A percentile compares a stretch with the other conserved stretches of the same genome.
These are phyloP conservation scores for Macrophomina phaseolina DNA, from an alignment of 2,329 filamentous ascomycete species.

Conservation along the genomic window DNA sequence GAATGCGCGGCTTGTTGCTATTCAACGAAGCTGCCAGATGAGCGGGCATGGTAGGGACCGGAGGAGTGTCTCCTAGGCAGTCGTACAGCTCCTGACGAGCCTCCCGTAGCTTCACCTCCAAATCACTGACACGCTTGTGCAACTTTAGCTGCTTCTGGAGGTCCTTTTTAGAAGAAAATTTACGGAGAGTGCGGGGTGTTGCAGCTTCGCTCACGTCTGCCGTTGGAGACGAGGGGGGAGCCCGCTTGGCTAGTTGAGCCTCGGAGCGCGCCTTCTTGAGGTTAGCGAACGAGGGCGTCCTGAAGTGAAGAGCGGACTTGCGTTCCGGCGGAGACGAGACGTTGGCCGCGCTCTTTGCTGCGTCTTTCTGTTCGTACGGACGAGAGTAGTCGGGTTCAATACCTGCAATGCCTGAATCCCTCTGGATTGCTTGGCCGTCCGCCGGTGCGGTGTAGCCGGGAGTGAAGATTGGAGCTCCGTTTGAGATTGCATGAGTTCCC, in stretches of 20 bases:
- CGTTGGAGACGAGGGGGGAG: conserved; percentile 14
- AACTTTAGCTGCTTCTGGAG: conserved; percentile 63
- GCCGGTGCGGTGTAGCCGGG: conserved; percentile 25
- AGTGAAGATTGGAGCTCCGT: conserved; percentile 21
- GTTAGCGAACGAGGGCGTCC: conserved; percentile 26
- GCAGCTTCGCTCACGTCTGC: conserved; percentile 16
- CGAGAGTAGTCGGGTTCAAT: conserved; percentile 18
- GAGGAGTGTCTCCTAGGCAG: conserved; percentile 46
- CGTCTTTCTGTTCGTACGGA: conserved; percentile 24
- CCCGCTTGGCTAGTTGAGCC: conserved; percentile 29
- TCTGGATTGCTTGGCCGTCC: conserved; percentile 11
- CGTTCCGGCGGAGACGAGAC: conserved; percentile 24
- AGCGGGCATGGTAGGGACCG: conserved; percentile 44
- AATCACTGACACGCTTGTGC: conserved; percentile 64
- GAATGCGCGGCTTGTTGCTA: conserved; percentile 9
- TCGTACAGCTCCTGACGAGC: conserved; percentile 61
- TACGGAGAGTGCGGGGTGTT: conserved; percentile 42
- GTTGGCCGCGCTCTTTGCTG: conserved; percentile 20
- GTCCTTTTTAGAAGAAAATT: conserved; percentile 61
- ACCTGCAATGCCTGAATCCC: conserved; percentile 29
- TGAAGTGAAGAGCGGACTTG: conserved; percentile 28
- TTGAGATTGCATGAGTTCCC: conserved; percentile 39
- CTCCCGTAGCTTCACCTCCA: conserved; percentile 63
- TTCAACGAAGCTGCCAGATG: conserved; percentile 30
- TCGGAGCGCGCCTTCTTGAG: conserved; percentile 25